Evolutionary conservation across 1,284 basidiomycete genomes (phyloP).

Genomic region (Heterobasidion parviporum): DNA sequence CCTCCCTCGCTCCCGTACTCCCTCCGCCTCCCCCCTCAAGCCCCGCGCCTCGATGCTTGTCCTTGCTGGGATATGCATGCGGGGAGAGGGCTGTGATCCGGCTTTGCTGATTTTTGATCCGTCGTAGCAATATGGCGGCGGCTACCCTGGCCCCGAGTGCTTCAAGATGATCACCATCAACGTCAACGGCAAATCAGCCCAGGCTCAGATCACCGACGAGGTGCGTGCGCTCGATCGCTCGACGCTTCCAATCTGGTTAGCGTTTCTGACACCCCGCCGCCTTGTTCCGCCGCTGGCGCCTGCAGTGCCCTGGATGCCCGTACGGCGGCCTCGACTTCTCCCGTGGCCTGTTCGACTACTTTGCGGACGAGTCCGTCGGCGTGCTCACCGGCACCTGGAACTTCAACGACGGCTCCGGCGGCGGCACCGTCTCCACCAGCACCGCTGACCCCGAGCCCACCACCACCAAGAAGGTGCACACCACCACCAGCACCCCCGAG

Average conservation of each 20-base stretch:
- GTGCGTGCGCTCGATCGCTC: slow-evolving; percentile 25
- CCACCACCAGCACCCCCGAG: slow-evolving; percentile 10
- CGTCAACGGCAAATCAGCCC: slow-evolving; percentile 52
- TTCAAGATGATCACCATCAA: slow-evolving; percentile 57
- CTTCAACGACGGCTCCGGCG: slow-evolving; percentile 19
- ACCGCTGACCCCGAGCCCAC: slow-evolving; percentile 8
- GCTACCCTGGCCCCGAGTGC: slow-evolving; percentile 58
- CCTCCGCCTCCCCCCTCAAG: not conserved
- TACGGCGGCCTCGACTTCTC: slow-evolving; percentile 75
- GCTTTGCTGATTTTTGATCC: not conserved
- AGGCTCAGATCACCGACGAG: slow-evolving; percentile 61
- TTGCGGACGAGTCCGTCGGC: slow-evolving; percentile 40
- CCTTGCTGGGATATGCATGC: no score
- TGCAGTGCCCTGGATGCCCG: slow-evolving; percentile 65
- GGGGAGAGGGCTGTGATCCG: no score
- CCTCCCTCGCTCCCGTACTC: no score
- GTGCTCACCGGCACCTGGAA: slow-evolving; percentile 54
- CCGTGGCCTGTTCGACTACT: slow-evolving; percentile 59
- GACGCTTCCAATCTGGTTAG: not conserved
- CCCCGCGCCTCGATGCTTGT: slow-evolving; percentile 2
- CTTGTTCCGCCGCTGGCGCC: not conserved
- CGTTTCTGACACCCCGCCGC: not conserved
- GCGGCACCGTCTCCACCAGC: not conserved
- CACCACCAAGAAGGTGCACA: slow-evolving; percentile 12
- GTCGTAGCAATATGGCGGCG: slow-evolving; percentile 40